Conservation (phyloP, 2,329 filamentous ascomycete genomes). For the Diaporthe velutina region DNA sequence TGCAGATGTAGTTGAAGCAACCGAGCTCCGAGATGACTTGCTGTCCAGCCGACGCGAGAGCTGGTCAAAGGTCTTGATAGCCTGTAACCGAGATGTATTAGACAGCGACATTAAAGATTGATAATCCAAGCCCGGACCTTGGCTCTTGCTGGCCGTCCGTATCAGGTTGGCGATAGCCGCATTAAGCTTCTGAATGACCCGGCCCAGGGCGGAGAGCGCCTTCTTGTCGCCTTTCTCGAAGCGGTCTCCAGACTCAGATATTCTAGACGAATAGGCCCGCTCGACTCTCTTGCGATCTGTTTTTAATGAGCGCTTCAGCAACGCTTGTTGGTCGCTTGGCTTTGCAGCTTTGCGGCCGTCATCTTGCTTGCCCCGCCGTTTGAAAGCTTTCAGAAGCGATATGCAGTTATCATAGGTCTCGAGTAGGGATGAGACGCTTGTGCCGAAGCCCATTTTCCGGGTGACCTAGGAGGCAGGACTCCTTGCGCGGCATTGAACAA, state of each 20-base stretch:
- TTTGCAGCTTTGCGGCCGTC: constrained; percentile 39
- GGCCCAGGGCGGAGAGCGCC: constrained; percentile 53
- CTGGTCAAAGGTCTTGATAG: constrained; percentile 61
- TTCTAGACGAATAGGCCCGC: constrained; percentile 56
- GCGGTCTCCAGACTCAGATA: constrained; percentile 55
- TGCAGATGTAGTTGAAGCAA: constrained; percentile 29
- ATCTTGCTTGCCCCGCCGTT: constrained; percentile 39
- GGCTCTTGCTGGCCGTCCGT: constrained; percentile 49
- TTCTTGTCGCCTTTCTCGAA: constrained; percentile 64
- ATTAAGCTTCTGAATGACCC: constrained; percentile 58
- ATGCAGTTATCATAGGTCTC: constrained; percentile 62
- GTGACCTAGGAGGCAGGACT: constrained; percentile 17
- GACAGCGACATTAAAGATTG: constrained; percentile 61
- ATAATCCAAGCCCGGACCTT: constrained; percentile 56
- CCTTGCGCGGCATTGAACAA: background rate
- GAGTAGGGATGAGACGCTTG: constrained; percentile 58
- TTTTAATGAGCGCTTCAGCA: constrained; percentile 53
- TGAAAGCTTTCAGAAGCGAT: constrained; percentile 54
- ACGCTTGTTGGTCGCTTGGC: constrained; percentile 44
- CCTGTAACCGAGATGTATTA: constrained; percentile 60
- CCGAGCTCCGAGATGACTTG: constrained; percentile 42
- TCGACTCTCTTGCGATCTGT: constrained; percentile 57
- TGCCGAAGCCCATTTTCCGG: constrained; percentile 56
- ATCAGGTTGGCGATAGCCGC: constrained; percentile 56
- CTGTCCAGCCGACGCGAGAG: constrained; percentile 54